A percentile compares a stretch with the other conserved stretches of the same genome.
phyloP scores from a whole-genome alignment of 2,329 filamentous ascomycete genomes.

The Juglanconis oblonga region DNA sequence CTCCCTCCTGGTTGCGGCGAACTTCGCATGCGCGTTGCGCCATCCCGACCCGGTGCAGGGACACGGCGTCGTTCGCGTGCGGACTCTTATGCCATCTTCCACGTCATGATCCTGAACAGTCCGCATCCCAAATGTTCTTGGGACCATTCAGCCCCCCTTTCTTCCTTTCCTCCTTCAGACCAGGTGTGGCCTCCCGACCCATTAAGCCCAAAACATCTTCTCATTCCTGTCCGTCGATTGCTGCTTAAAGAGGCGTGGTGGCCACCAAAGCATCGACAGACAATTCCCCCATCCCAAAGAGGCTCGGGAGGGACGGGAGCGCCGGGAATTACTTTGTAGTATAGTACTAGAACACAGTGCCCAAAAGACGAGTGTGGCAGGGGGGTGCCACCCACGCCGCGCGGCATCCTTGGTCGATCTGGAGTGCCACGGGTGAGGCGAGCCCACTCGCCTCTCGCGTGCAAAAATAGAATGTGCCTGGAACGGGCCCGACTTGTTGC shows the following conservation, averaged over 20 bases:
- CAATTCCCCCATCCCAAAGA: background rate
- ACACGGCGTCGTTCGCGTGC: too few relatives aligned
- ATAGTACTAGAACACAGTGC: conserved; percentile 15
- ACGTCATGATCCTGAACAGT: too few relatives aligned
- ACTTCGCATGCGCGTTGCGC: too few relatives aligned
- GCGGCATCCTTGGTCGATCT: conserved; percentile 6
- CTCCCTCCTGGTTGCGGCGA: too few relatives aligned
- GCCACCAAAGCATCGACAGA: background rate
- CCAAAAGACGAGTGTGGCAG: background rate
- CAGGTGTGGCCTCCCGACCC: background rate
- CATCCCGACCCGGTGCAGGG: too few relatives aligned
- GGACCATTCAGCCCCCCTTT: too few relatives aligned
- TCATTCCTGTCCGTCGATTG: background rate
- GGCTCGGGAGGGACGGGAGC: conserved; percentile 12
- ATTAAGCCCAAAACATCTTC: background rate
- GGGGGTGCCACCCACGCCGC: background rate
- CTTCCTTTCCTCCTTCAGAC: too few relatives aligned
- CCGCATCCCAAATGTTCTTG: too few relatives aligned
- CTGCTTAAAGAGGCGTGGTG: conserved; percentile 2
- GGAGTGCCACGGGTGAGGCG: background rate
- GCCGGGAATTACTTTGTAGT: conserved; percentile 11
- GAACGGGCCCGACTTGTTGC: background rate
- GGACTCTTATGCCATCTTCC: too few relatives aligned
- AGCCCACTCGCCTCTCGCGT: too few relatives aligned
- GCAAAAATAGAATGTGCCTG: conserved; percentile 10